Conservation (phyloP, 2,329 filamentous ascomycete species). For the Ophiocordyceps robertsii region DNA sequence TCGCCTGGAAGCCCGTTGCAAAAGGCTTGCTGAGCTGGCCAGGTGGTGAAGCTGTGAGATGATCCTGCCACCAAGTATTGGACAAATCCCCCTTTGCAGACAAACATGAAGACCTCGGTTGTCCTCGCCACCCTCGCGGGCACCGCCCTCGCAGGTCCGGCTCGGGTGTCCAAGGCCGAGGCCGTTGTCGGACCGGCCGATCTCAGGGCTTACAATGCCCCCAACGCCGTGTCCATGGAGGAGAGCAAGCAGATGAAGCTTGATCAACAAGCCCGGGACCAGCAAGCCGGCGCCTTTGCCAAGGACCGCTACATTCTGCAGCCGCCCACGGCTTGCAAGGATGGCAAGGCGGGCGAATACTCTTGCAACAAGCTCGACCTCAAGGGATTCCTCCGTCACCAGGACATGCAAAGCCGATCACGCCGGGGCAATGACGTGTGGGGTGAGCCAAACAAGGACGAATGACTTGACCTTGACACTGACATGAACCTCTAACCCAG, state of each 20-base stretch:
- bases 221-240: slow-evolving; percentile 5
- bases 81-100: background rate
- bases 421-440: slow-evolving; percentile 23
- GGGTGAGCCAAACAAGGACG: slow-evolving; percentile 6
- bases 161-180: background rate
- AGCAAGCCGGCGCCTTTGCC: slow-evolving; percentile 6
- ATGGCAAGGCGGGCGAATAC: slow-evolving; percentile 20
- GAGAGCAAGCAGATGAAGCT: slow-evolving; percentile 3
- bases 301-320: slow-evolving; percentile 4
- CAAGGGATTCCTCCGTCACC: slow-evolving; percentile 22
- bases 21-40: background rate
- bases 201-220: slow-evolving; percentile 6
- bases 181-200: background rate
- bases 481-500: slow-evolving; percentile 7
- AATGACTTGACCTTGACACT: background rate
- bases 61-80: background rate
- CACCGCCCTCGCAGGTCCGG: background rate
- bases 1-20: no score
- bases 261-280: slow-evolving; percentile 1
- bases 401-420: slow-evolving; percentile 20
- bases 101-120: background rate
- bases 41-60: background rate
- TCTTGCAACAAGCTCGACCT: slow-evolving; percentile 24
- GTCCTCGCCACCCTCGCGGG: slow-evolving; percentile 1
- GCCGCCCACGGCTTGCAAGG: slow-evolving; percentile 10